Evolutionary conservation across 768 basidiomycete genomes (phyloP).

Genomic region (Polyporus arcularius): DNA sequence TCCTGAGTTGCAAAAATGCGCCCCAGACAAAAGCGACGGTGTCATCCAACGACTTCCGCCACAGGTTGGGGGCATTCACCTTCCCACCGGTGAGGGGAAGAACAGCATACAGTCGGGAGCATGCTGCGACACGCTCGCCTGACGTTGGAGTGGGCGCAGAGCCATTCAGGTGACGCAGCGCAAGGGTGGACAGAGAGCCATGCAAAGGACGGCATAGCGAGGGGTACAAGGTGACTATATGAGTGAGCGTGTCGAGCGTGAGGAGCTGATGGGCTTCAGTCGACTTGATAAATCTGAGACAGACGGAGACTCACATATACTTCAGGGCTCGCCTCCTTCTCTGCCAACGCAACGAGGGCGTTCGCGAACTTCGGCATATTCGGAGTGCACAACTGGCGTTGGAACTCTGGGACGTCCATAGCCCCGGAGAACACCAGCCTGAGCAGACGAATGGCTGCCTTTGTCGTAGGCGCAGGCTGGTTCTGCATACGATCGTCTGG

Average conservation of each 20-base stretch:
- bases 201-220: constrained; percentile 61
- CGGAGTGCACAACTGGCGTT: constrained; percentile 74
- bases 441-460: constrained; percentile 66
- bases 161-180: constrained; percentile 59
- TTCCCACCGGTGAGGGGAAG: constrained; percentile 80
- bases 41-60: constrained; percentile 77
- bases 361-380: constrained; percentile 71
- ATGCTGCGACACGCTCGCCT: constrained; percentile 41
- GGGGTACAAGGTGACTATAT: constrained; percentile 67
- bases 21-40: constrained; percentile 66
- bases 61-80: constrained; percentile 66
- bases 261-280: constrained; percentile 29
- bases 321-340: constrained; percentile 50
- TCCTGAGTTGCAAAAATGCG: constrained; percentile 57
- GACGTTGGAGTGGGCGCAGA: constrained; percentile 46
- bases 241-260: constrained; percentile 49
- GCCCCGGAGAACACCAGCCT: constrained; percentile 61
- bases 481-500: constrained; percentile 45
- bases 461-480: constrained; percentile 60
- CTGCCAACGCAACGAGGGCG: constrained; percentile 56
- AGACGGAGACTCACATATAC: constrained; percentile 47
- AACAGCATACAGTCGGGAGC: constrained; percentile 59
- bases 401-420: constrained; percentile 71
- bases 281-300: constrained; percentile 5
- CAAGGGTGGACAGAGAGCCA: constrained; percentile 50